Percentiles rank a stretch among this genome's conserved stretches.
Evolutionary conservation across 2,329 filamentous ascomycete species (phyloP).

Genomic region (Fusarium pseudonygamai): DNA sequence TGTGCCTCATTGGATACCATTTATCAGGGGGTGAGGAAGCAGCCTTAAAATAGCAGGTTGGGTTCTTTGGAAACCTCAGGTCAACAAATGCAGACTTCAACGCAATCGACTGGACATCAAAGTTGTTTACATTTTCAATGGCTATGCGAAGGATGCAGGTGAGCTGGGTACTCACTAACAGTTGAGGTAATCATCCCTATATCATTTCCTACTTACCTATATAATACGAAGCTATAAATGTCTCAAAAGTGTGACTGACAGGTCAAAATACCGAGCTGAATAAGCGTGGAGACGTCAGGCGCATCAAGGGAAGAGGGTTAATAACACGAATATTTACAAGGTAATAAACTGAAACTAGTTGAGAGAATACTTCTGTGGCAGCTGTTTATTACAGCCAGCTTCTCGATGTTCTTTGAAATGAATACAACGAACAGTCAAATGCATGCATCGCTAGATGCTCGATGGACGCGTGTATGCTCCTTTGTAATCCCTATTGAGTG

Average conservation of each 20-base stretch:
- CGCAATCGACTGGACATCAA: neutral
- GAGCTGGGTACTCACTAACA: neutral
- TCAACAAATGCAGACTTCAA: neutral
- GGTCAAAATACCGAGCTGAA: neutral
- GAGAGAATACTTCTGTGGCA: neutral
- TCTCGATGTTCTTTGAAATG: neutral
- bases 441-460: slow-evolving; percentile 26
- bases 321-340: neutral
- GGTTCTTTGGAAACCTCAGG: neutral
- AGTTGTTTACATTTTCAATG: neutral
- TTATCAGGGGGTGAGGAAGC: neutral
- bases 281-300: neutral
- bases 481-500: neutral
- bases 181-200: neutral
- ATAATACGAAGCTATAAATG: neutral
- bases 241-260: neutral
- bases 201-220: neutral
- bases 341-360: neutral
- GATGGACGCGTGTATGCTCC: neutral
- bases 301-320: neutral
- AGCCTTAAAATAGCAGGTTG: neutral
- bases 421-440: neutral
- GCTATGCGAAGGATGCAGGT: neutral
- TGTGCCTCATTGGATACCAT: neutral
- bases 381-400: neutral